Evolutionary conservation across 106 monocot species (phyloP).

Genomic region (Hemerocallis citrina): DNA sequence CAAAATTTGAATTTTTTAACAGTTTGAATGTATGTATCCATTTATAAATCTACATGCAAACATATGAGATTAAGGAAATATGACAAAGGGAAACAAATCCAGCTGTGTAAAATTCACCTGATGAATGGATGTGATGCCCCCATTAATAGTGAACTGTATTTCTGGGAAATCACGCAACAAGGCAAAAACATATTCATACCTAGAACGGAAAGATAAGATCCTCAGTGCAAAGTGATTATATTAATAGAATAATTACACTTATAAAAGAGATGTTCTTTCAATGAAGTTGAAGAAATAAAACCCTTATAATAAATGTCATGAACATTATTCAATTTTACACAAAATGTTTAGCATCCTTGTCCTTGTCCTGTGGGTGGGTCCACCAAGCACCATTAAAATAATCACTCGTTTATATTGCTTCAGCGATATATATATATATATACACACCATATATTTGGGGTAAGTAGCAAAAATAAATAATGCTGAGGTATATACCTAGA

Average conservation of each 20-base stretch:
- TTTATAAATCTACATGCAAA: too few species aligned
- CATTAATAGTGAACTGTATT: slow-evolving; percentile 82
- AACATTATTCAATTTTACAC: background rate
- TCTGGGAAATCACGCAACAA: slow-evolving; percentile 93
- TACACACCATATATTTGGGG: too few species aligned
- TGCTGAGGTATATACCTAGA: background rate
- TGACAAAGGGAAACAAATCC: too few species aligned
- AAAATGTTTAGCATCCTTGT: background rate
- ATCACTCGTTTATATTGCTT: too few species aligned
- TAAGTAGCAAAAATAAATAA: background rate
- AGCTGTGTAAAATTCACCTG: slow-evolving; percentile 41
- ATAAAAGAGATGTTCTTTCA: background rate
- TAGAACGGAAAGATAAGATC: slow-evolving; percentile 15
- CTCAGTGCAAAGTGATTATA: background rate
- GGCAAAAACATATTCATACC: slow-evolving; percentile 93
- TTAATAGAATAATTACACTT: background rate
- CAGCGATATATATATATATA: too few species aligned
- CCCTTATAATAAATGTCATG: background rate
- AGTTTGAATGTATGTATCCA: too few species aligned
- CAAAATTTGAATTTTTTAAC: too few species aligned
- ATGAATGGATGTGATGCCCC: slow-evolving; percentile 75
- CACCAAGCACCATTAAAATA: too few species aligned
- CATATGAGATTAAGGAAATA: background rate
- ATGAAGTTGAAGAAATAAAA: background rate
- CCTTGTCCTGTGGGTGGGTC: too few species aligned